Percentiles rank a stretch among this genome's conserved stretches.
These are phyloP conservation scores for Musa acuminata DNA, from an alignment of 176 grass and related monocot genomes.

Conservation along the genomic window DNA sequence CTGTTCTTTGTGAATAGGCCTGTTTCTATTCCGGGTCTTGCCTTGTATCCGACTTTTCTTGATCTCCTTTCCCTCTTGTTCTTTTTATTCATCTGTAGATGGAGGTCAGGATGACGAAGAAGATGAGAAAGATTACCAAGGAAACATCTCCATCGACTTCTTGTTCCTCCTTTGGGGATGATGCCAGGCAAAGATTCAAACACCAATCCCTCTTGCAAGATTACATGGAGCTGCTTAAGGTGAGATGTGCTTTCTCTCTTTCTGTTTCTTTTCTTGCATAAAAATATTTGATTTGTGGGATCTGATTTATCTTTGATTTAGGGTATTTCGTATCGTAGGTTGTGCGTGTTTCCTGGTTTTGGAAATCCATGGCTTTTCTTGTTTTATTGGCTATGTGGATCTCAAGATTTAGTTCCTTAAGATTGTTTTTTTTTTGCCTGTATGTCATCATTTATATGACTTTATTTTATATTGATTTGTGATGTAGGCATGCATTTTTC, in stretches of 20 bases:
- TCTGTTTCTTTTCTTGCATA: background rate
- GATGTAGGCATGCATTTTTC: no score
- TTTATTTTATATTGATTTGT: no score
- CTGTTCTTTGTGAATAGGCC: background rate
- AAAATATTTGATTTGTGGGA: background rate
- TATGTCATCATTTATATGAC: no score
- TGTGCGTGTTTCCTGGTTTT: background rate
- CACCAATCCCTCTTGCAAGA: conserved; percentile 1
- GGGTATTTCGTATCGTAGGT: background rate
- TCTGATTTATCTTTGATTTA: background rate
- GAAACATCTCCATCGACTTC: background rate
- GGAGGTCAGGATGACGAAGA: conserved; percentile 4
- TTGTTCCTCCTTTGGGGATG: background rate
- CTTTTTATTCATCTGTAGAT: background rate
- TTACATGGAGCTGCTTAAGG: conserved; percentile 8
- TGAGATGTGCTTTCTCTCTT: background rate
- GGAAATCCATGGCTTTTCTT: background rate
- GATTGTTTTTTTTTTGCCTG: no score
- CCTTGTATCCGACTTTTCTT: background rate
- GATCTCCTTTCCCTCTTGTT: background rate
- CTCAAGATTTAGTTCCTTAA: background rate
- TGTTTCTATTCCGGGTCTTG: background rate
- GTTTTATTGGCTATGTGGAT: background rate
- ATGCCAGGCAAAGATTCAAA: background rate
- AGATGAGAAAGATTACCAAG: background rate